phyloP scores from a whole-genome alignment of 345 rosid species.

The Microthlaspi erraticum region DNA sequence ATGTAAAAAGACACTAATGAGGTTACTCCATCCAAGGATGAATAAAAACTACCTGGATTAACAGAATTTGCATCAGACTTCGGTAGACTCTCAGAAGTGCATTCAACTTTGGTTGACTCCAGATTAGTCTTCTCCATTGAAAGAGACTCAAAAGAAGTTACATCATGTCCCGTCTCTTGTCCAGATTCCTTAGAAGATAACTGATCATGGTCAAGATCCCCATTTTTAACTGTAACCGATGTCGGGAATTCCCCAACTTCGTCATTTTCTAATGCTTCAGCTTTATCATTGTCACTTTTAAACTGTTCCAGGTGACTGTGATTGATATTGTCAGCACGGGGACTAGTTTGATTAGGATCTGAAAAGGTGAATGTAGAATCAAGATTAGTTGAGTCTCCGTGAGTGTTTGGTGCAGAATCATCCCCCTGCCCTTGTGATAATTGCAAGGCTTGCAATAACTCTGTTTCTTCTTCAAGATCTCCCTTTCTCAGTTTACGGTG shows the following conservation, averaged over 20 bases:
- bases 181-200: constrained; percentile 41
- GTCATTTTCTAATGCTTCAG: constrained; percentile 38
- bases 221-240: constrained; percentile 44
- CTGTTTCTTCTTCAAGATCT: constrained; percentile 85
- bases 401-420: constrained; percentile 37
- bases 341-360: constrained; percentile 46
- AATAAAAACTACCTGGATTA: constrained; percentile 46
- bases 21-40: constrained; percentile 33
- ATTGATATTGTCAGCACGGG: constrained; percentile 37
- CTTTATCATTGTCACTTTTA: constrained; percentile 42
- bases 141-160: constrained; percentile 33
- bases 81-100: constrained; percentile 33
- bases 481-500: constrained; percentile 59
- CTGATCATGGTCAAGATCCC: constrained; percentile 43
- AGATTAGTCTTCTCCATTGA: constrained; percentile 40
- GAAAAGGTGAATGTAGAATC: constrained; percentile 46
- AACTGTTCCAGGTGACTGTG: constrained; percentile 44
- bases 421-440: constrained; percentile 62
- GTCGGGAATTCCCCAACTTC: constrained; percentile 42
- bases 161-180: constrained; percentile 35
- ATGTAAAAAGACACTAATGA: constrained; percentile 34
- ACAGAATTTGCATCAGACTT: constrained; percentile 38
- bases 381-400: constrained; percentile 38
- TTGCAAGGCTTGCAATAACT: constrained; percentile 68
- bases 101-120: constrained; percentile 38